Base-by-base conservation (phyloP, 345 rosid genomes). In the Capsella bursapastoris region DNA sequence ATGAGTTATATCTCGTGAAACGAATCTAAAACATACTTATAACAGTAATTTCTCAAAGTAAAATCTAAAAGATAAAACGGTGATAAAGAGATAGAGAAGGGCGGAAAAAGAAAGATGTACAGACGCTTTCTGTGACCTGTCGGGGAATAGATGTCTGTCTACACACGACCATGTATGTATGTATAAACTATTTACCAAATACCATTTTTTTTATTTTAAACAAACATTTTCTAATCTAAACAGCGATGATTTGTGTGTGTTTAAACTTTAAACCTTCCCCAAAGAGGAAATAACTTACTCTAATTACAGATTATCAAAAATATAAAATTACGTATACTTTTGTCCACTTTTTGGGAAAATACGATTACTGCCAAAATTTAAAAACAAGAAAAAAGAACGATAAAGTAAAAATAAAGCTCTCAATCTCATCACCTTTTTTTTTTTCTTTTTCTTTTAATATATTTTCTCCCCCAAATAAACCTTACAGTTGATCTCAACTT, bases 101-200 rank as follows among this genome's bases (percentile, higher is more conserved):
- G 78, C 4, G 65, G 3, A 62, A 72, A 58, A 43, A 82, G 78
- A 78, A 85, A 77, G 80, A 55, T 68, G 14, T 57, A 63, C 16
- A 77, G 81, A 65, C 73, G 56, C 84, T 81, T 74, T 79, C 68
- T 81, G 63, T 79, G 83, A 61, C 78, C 61, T 72, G 86, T 79
- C 81, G 83, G 82, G 71, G 70, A 63, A 31, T 63, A 68, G 79
- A 60, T 64, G 64, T 58, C 71, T 68, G 64, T 58, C 71, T 68
- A 75, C 57, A 78, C 44, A 65, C 10, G 15, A 13, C 48, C 15
- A 63, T 70, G 63, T 65, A 34, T 69, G 65, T 64, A 34, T 69
- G 65, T 77, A 47, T 55, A 35, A 34, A 27, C 28, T 28, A 47
- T 35, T 61, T 16, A 29, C 13, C 16, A 34, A 34, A 22, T 22